Percentiles rank a stretch among this genome's conserved stretches.
Conservation (phyloP, 768 basidiomycete species). For the Boletus patriciae region DNA sequence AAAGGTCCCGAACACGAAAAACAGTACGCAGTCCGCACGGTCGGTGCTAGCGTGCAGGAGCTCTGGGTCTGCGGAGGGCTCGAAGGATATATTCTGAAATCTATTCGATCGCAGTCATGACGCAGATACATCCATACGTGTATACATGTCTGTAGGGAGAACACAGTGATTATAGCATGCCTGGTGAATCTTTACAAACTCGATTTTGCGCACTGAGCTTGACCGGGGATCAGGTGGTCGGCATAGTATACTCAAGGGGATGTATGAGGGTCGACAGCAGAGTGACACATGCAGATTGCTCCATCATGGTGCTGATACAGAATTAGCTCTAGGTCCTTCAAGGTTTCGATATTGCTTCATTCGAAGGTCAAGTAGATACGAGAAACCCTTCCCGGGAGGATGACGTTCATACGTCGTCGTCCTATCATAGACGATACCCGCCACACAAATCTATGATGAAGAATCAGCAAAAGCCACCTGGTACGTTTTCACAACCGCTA, state of each 20-base stretch:
- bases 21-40: slow-evolving; percentile 66
- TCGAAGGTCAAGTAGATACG: slow-evolving; percentile 29
- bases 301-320: slow-evolving; percentile 3
- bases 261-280: neutral
- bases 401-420: slow-evolving; percentile 54
- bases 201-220: no score
- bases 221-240: no score
- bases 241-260: no score
- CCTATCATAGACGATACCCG: slow-evolving; percentile 61
- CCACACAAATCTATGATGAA: slow-evolving; percentile 39
- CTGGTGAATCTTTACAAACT: no score
- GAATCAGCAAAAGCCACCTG: neutral
- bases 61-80: slow-evolving; percentile 94
- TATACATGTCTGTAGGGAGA: neutral
- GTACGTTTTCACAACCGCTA: neutral
- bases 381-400: slow-evolving; percentile 50
- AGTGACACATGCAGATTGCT: no score
- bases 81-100: slow-evolving; percentile 86
- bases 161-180: neutral
- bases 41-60: slow-evolving; percentile 95
- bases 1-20: slow-evolving; percentile 42
- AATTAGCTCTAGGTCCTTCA: slow-evolving; percentile 2
- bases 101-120: slow-evolving; percentile 45
- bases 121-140: no score
- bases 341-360: slow-evolving; percentile 24